Percentiles rank a stretch among this genome's conserved stretches.
Conservation (phyloP, 116 monocot species). For the Zostera marina region DNA sequence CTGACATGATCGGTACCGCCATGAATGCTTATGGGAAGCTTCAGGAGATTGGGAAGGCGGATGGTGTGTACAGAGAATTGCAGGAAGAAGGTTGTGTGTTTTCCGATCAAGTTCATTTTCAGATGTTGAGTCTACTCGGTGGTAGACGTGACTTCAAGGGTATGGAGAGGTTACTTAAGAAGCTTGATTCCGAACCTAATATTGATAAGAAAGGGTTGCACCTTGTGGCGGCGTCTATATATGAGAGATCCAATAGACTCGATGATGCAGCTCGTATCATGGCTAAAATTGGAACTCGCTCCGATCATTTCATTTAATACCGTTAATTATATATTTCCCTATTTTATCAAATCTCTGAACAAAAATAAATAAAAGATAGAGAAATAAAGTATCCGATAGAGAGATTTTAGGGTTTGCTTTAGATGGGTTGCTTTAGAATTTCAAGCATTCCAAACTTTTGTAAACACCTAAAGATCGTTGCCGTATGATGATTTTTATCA, state of each 20-base stretch:
- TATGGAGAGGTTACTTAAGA: slow-evolving; percentile 41
- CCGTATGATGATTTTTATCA: too few relatives aligned
- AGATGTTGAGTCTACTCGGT: slow-evolving; percentile 80
- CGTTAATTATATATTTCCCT: too few relatives aligned
- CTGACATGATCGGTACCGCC: slow-evolving; percentile 42
- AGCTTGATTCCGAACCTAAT: slow-evolving; percentile 37
- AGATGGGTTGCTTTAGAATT: too few relatives aligned
- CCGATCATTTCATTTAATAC: background rate
- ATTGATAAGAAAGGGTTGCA: slow-evolving; percentile 66
- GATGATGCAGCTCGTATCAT: slow-evolving; percentile 66
- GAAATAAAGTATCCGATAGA: too few relatives aligned
- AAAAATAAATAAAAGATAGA: too few relatives aligned
- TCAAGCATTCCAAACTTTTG: too few relatives aligned
- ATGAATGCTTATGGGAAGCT: slow-evolving; percentile 85
- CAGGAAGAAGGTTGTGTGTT: slow-evolving; percentile 68
- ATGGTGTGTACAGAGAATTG: slow-evolving; percentile 55
- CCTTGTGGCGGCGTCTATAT: slow-evolving; percentile 54
- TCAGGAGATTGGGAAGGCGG: slow-evolving; percentile 51
- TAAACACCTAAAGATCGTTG: too few relatives aligned
- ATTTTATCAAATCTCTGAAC: too few relatives aligned
- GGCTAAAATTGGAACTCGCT: slow-evolving; percentile 1
- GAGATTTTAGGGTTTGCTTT: too few relatives aligned
- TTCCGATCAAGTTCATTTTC: slow-evolving; percentile 71
- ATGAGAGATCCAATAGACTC: slow-evolving; percentile 72
- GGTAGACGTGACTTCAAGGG: slow-evolving; percentile 41